These are phyloP conservation scores for Amphirosellinia nigrospora DNA, from an alignment of 495 filamentous ascomycete genomes.

Conservation along the genomic window DNA sequence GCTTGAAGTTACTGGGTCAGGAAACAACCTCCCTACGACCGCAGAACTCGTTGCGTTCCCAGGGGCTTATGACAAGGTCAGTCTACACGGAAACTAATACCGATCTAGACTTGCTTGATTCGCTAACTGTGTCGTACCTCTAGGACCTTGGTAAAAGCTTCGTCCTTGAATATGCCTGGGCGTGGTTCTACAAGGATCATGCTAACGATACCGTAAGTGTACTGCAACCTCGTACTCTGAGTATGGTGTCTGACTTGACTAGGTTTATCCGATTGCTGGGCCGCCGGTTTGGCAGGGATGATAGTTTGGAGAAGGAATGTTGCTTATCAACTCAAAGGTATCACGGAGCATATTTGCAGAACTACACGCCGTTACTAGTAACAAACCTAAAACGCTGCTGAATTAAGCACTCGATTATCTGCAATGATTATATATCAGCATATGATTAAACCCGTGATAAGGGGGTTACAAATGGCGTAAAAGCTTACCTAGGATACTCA, in stretches of 20 bases:
- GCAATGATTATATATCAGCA: not conserved
- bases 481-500: not conserved
- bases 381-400: not conserved
- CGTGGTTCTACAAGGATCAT: not conserved
- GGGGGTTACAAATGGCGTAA: not conserved
- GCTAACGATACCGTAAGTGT: not conserved
- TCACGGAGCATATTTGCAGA: not conserved
- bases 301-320: not conserved
- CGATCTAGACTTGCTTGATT: not conserved
- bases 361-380: not conserved
- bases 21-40: not conserved
- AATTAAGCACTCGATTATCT: not conserved
- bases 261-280: not conserved
- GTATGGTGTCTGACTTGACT: not conserved
- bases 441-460: not conserved
- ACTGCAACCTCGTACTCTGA: not conserved
- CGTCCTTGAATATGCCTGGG: not conserved
- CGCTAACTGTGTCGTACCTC: not conserved
- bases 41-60: not conserved
- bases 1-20: not conserved
- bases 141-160: not conserved
- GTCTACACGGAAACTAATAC: not conserved
- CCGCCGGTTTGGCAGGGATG: not conserved
- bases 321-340: not conserved
- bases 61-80: not conserved